Evolutionary conservation across 129 eudicot species (phyloP), one percentile per base, ranked within the genome.

Genomic region (Chrysanthemum lavandulifolium): DNA sequence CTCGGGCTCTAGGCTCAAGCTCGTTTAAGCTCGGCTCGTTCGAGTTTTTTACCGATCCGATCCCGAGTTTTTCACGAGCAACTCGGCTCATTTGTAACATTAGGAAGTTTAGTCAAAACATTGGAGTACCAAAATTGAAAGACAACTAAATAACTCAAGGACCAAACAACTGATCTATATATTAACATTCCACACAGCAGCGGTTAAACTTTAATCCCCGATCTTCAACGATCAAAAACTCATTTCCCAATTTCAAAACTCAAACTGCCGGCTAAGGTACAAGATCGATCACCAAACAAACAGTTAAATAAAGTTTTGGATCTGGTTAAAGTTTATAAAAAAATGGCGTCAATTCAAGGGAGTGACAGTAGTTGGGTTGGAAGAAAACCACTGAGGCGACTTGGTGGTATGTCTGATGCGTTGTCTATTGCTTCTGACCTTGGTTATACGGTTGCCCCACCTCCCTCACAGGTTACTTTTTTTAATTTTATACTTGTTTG

Each of bases 341-440:
- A 53, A 56, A 78, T 78, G 82, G 57, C 82, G 88, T 88, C 93
- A 54, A 90, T 76, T 72, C 82, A 78, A 70, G 96, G 88, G 55
- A 82, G 83, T 78, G 99, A 90, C 69, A 51, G 84, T 49, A 74
- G 87, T 9, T 94, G 99, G 99, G 99, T 94, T 49, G 96, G 96
- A 6, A 86, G 81, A 68, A 94, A 90, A 66, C 96, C 99, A 43
- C 67, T 90, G 11, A 78, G 96, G 76, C 84, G 99, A 72, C 81
- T 94, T 4, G 99, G 99, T 62, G 99, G 99, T n/a, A 94, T 94
- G 99, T 90, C 97, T 23, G 97, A 94, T 81, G 99, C 96, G 2
- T 96, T 94, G 76, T 94, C 99, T 58, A 82, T 94, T 27, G 99
- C 99, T 69, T 72, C 96, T 29, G 99, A 94, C 73, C 86, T 94